Evolutionary conservation across 495 filamentous ascomycete species (phyloP).

Genomic region (Daldinia caldariorum): DNA sequence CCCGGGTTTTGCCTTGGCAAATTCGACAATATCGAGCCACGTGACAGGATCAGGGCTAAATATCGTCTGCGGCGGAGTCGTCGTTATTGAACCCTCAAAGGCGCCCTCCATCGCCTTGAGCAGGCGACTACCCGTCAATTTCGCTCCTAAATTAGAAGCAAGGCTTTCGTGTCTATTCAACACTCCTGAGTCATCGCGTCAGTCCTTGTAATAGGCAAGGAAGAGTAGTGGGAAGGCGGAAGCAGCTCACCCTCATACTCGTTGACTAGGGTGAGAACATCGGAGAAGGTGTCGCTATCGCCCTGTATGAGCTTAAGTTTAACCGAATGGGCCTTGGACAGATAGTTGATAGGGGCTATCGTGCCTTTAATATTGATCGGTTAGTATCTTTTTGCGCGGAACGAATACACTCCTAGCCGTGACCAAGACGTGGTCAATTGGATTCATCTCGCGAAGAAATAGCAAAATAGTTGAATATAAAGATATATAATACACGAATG

Average conservation of each 20-base stretch:
- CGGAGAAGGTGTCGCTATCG: constrained; percentile 55
- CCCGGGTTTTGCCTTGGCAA: constrained; percentile 79
- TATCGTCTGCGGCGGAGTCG: constrained; percentile 57
- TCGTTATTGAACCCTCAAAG: constrained; percentile 81
- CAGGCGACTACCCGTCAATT: constrained; percentile 81
- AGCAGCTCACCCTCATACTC: constrained; percentile 71
- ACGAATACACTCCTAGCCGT: background rate
- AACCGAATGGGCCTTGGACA: constrained; percentile 54
- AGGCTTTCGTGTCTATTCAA: constrained; percentile 86
- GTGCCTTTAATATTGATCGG: constrained; percentile 47
- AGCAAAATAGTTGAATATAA: constrained; percentile 32
- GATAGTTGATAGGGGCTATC: constrained; percentile 82
- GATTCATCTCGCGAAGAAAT: background rate
- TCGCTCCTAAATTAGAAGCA: constrained; percentile 83
- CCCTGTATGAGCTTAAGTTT: constrained; percentile 59
- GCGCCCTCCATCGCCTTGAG: constrained; percentile 86
- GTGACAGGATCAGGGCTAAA: constrained; percentile 70
- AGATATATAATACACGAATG: constrained; percentile 24
- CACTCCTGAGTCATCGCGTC: constrained; percentile 61
- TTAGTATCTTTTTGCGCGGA: constrained; percentile 22
- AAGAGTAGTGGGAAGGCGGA: background rate
- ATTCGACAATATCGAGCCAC: constrained; percentile 88
- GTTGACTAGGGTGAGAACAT: constrained; percentile 70
- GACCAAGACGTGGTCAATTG: background rate
- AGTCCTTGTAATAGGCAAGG: constrained; percentile 24